phyloP scores from a whole-genome alignment of 1,284 basidiomycete species.

The Rhizoctonia solani region DNA sequence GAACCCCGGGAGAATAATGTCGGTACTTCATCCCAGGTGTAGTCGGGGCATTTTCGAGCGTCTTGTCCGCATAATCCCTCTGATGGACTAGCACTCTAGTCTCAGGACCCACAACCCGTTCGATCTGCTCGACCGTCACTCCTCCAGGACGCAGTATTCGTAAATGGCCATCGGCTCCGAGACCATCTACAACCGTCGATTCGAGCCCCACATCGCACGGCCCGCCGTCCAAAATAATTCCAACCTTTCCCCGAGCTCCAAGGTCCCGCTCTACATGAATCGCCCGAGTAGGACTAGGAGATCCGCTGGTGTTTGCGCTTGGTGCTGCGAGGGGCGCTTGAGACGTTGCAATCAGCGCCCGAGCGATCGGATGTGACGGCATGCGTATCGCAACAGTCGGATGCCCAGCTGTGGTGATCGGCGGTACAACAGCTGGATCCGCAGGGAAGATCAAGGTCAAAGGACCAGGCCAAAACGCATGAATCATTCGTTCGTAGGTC shows the following conservation, averaged over 20 bases:
- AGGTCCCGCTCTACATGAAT: conserved; percentile 85
- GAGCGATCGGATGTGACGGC: conserved; percentile 91
- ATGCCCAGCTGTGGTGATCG: conserved; percentile 75
- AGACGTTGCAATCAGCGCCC: conserved; percentile 81
- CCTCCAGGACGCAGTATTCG: conserved; percentile 92
- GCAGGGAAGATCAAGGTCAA: conserved; percentile 91
- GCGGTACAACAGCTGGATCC: conserved; percentile 59
- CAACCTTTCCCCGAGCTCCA: conserved; percentile 61
- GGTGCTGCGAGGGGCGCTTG: conserved; percentile 89
- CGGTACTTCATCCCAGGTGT: conserved; percentile 99
- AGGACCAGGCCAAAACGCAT: conserved; percentile 93
- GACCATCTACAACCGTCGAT: conserved; percentile 92
- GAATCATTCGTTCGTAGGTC: conserved; percentile 74
- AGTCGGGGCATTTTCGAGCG: conserved; percentile 76
- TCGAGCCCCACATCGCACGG: conserved; percentile 82
- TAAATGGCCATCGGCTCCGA: conserved; percentile 70
- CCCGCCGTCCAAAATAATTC: conserved; percentile 58
- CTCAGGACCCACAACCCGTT: conserved; percentile 52
- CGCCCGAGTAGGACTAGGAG: conserved; percentile 92
- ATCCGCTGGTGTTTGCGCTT: conserved; percentile 92
- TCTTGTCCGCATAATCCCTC: conserved; percentile 69
- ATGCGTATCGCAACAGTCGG: conserved; percentile 90
- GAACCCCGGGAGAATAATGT: conserved; percentile 91
- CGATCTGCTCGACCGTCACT: conserved; percentile 86
- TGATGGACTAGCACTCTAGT: conserved; percentile 71